Evolutionary conservation across 768 basidiomycete species (phyloP), one percentile per base, ranked within the genome.

Genomic region (Suillus lakei): DNA sequence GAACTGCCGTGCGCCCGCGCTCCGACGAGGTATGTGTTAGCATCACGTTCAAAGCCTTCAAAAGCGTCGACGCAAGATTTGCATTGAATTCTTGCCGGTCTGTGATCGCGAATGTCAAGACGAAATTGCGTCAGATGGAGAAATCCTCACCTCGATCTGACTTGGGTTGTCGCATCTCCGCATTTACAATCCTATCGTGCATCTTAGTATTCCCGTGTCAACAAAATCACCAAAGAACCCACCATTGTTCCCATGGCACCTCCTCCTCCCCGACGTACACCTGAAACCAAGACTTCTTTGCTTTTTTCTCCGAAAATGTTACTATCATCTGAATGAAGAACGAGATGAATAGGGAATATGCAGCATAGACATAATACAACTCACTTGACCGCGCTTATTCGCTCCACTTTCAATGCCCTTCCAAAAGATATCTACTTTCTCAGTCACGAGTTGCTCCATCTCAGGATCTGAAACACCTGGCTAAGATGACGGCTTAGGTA

Each of bases 201-300:
- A 34, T 53, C 4, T 46, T 18, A 41, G 16, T 28, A 13, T 16
- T 44, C 9, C 36, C 38, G 15, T 21, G n/a, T 5, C n/a, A 36
- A 32, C 43, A 15, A 18, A 28, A 39, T 18, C 18, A 59, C 10
- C 38, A 59, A 46, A 3, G 30, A 60, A 69, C 80, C 7, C 15
- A 92, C 93, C 93, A 95, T 77, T 92, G 88, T 74, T 95, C 93
- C 93, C 93, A 95, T 61, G 92, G 87, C 16, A 93, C 86, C 30
- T 94, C 91, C 73, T 95, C 93, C 78, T 95, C 91, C 1, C 84
- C 88, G 69, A 84, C 81, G 46, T 88, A 88, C 13, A 86, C 85
- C 60, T 84, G 84, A 69, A 93, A 91, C 92, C 92, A 93, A 18
- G 86, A 85, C 76, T 92, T 94, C 77, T 89, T 90, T 12, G 86